Base-by-base conservation (phyloP, 441 rosid genomes). In the Pelargonium fulgidum region DNA sequence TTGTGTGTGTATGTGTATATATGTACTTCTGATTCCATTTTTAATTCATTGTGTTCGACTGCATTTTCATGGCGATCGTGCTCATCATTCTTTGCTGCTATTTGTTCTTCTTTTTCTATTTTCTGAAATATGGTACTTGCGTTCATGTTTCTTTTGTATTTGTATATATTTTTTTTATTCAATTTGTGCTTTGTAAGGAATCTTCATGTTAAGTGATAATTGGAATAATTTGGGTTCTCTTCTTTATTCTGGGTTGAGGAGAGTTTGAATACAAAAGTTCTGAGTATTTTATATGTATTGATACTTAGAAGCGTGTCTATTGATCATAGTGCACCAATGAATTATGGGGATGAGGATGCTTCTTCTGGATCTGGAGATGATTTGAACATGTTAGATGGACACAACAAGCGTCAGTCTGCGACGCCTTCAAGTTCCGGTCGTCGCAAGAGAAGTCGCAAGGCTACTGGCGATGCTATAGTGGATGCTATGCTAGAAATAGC, bases 401-500 rank as follows among this genome's bases (percentile, higher is more conserved):
- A 82, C 69, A 79, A 71, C 81, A 83, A 83, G 74, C 86, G 77
- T 58, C 89, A 78, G 22, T 68, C 85, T 19, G 64, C 45, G 24
- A 74, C 75, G 0, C 81, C 89, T n/a, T 78, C 84, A 44, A 78
- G 74, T 77, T 84, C 91, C 65, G 82, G 87, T 67, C 76, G 80
- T 20, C 82, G 83, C 47, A 92, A 89, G 84, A 85, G 92, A 82
- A 75, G 82, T 64, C 86, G 92, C 36, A 90, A 85, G 77, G 89
- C 90, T 66, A 81, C 85, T 12, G 98, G 93, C 58, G 93, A 90
- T 77, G 91, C 97, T 50, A 90, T 85, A 41, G 96, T 87, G 41
- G 98, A 90, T 65, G 98, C 97, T 22, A 90, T 89, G 93, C 83
- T 89, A 4, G 92, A 89, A 77, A 92, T 92, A 24, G 96, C 93